Evolutionary conservation across 306 rosid species (phyloP), one percentile per base, ranked within the genome.

Genomic region (Vicia sativa): DNA sequence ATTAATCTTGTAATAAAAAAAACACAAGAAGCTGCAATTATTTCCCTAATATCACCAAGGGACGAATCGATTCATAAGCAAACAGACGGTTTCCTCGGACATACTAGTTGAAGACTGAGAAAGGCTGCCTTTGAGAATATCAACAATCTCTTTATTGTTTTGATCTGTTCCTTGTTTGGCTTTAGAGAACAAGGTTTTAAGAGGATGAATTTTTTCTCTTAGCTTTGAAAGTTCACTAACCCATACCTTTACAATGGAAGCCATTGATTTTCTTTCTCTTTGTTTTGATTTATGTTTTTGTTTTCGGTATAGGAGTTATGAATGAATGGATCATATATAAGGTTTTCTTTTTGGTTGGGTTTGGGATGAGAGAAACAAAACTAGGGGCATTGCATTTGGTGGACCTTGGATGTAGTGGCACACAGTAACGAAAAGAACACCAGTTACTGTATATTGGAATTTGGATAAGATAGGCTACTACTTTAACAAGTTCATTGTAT

Each of bases 31-130:
- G 15, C 34, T 23, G 10, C 29, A 46, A 48, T 48, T 9, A 34
- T 34, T 28, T 28, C 31, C 31, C 6, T 42, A 4, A 2, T 0
- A 72, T 86, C 83, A 93, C 79, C 86, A 83, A 46, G 96, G 96
- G 7, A 86, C 91, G 60, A 93, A 90, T 1, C 97, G 91, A 75
- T 93, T 93, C 88, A 90, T 87, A 31, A 90, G 85, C 91, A 93
- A 52, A 77, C 76, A 88, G 2, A 90, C 71, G 0, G 89, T 85
- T 28, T 85, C 79, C 49, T 93, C 98, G 4, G 96, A 92, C 81
- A 92, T 34, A 34, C 9, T 72, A 25, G 78, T 59, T 46, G 65
- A 70, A 16, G 31, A 23, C 9, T 21, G 6, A 35, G 41, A 31
- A 75, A 10, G 65, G 3, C 2, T 46, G 39, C 73, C 80, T 67